phyloP scores from a whole-genome alignment of 1,284 basidiomycete genomes.

The Thelephora terrestris region DNA sequence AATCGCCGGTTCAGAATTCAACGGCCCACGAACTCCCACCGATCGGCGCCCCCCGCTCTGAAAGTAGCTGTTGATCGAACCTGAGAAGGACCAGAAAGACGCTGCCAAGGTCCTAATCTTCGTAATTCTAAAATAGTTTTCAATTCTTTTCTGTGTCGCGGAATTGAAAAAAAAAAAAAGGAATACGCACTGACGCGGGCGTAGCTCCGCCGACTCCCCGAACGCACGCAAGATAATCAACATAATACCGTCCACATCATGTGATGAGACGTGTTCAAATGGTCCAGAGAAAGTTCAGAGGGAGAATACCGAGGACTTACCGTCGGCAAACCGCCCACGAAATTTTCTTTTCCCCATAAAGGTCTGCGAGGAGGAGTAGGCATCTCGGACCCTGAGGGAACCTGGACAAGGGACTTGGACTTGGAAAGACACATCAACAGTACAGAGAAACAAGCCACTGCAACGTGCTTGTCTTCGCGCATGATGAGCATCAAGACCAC shows the following conservation, averaged over 20 bases:
- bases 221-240: slow-evolving; percentile 57
- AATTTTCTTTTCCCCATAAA: slow-evolving; percentile 47
- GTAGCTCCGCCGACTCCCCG: slow-evolving; percentile 67
- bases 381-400: slow-evolving; percentile 30
- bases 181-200: slow-evolving; percentile 49
- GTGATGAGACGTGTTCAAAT: background rate
- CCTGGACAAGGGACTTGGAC: background rate
- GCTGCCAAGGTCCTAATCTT: slow-evolving; percentile 73
- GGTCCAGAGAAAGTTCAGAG: background rate
- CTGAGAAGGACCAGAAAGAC: slow-evolving; percentile 57
- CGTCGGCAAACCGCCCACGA: slow-evolving; percentile 34
- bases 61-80: slow-evolving; percentile 66
- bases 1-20: slow-evolving; percentile 17
- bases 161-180: background rate
- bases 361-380: slow-evolving; percentile 50
- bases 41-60: slow-evolving; percentile 69
- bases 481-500: too few species aligned
- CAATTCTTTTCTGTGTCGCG: too few species aligned
- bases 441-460: slow-evolving; percentile 55
- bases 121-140: background rate
- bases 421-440: slow-evolving; percentile 16
- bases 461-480: too few species aligned
- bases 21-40: slow-evolving; percentile 29
- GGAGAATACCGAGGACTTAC: slow-evolving; percentile 21
- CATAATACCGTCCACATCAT: slow-evolving; percentile 37